Evolutionary conservation across 441 rosid genomes (phyloP).

Genomic region (Erysimum pusillum): DNA sequence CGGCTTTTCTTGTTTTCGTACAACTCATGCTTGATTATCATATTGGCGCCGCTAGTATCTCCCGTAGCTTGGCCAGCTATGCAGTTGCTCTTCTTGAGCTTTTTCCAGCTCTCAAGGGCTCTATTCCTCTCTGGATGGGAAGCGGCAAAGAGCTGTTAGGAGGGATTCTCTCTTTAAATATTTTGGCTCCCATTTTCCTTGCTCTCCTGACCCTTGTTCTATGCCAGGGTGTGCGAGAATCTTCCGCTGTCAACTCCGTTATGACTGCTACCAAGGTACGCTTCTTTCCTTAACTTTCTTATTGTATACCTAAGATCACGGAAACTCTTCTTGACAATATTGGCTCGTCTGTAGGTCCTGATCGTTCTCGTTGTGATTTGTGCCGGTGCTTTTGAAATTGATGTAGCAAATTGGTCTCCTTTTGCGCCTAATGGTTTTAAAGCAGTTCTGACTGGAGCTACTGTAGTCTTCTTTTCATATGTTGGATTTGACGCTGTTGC

Average conservation of each 20-base stretch:
- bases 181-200: conserved; percentile 80
- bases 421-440: conserved; percentile 88
- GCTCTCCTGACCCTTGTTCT: conserved; percentile 74
- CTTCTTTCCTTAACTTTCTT: conserved; percentile 5
- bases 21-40: conserved; percentile 97
- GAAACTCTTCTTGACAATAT: neutral
- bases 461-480: conserved; percentile 95
- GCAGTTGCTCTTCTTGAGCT: conserved; percentile 75
- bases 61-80: conserved; percentile 92
- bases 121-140: conserved; percentile 85
- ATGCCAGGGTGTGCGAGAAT: conserved; percentile 84
- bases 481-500: conserved; percentile 99
- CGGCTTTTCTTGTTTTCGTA: conserved; percentile 91
- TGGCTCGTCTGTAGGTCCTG: conserved; percentile 62
- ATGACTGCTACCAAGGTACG: conserved; percentile 86
- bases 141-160: conserved; percentile 87
- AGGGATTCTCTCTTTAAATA: conserved; percentile 83
- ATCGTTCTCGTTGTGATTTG: conserved; percentile 82
- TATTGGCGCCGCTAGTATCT: conserved; percentile 96
- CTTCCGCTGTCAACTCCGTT: conserved; percentile 72
- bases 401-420: conserved; percentile 91
- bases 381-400: conserved; percentile 88
- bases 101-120: conserved; percentile 67
- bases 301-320: neutral
- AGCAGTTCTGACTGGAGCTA: conserved; percentile 87